These are phyloP conservation scores for Spizellomyces sp. DNA, from an alignment of 192 early-diverging fungal species.

Conservation along the genomic window DNA sequence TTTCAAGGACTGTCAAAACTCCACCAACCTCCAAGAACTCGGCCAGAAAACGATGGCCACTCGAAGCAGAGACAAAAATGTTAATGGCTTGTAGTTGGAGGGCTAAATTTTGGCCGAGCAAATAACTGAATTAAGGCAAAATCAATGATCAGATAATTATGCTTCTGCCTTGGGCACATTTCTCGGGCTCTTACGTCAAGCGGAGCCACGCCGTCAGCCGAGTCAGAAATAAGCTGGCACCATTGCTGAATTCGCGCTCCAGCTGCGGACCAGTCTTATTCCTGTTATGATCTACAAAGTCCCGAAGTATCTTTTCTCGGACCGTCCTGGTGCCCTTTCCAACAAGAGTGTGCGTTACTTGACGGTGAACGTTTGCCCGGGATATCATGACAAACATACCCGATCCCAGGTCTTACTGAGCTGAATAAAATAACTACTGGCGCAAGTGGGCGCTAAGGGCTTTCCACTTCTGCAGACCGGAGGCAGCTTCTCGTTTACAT, in stretches of 20 bases:
- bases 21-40: slow-evolving; percentile 71
- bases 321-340: slow-evolving; percentile 54
- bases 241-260: slow-evolving; percentile 60
- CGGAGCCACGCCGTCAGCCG: slow-evolving; percentile 59
- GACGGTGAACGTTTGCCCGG: background rate
- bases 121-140: slow-evolving; percentile 29
- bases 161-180: no score
- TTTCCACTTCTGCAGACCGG: slow-evolving; percentile 10
- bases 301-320: slow-evolving; percentile 54
- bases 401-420: slow-evolving; percentile 56
- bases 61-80: slow-evolving; percentile 60
- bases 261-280: slow-evolving; percentile 65
- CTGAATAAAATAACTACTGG: slow-evolving; percentile 47
- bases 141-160: slow-evolving; percentile 13
- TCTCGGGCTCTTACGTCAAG: slow-evolving; percentile 43
- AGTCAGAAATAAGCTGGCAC: slow-evolving; percentile 63
- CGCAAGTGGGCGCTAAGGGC: slow-evolving; percentile 34
- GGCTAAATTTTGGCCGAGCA: slow-evolving; percentile 52
- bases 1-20: slow-evolving; percentile 61
- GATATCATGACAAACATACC: slow-evolving; percentile 19
- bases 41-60: slow-evolving; percentile 59
- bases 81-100: slow-evolving; percentile 57
- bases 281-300: slow-evolving; percentile 54
- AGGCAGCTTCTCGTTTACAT: slow-evolving; percentile 8
- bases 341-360: background rate